Percentiles rank a stretch among this genome's conserved stretches.
These are phyloP conservation scores for Aspergillus incahuasiensis DNA, from an alignment of 495 filamentous ascomycete species.

Conservation along the genomic window DNA sequence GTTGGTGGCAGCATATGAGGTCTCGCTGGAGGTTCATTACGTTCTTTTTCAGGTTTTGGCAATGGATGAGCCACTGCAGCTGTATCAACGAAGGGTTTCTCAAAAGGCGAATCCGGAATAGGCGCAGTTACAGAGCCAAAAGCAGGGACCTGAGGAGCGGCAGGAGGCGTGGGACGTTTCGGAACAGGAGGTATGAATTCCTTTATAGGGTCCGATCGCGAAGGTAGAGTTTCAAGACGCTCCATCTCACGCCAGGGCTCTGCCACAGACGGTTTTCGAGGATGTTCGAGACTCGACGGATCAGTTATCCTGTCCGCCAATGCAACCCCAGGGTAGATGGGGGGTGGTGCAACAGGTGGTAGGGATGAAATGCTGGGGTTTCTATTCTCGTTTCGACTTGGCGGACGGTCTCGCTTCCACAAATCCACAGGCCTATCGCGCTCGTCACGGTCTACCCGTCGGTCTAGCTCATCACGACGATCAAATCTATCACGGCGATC, in stretches of 20 bases:
- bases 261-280: constrained; percentile 29
- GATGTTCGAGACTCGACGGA: constrained; percentile 35
- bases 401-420: constrained; percentile 48
- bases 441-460: constrained; percentile 44
- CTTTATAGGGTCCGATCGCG: constrained; percentile 37
- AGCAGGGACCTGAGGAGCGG: constrained; percentile 74
- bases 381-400: constrained; percentile 40
- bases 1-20: constrained; percentile 33
- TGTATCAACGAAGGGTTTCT: constrained; percentile 37
- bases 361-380: constrained; percentile 28
- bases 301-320: constrained; percentile 22
- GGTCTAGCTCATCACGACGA: constrained; percentile 43
- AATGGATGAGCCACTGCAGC: constrained; percentile 34
- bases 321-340: constrained; percentile 15
- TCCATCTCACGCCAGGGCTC: constrained; percentile 42
- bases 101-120: constrained; percentile 23
- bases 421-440: constrained; percentile 57
- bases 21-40: constrained; percentile 17
- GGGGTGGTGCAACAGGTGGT: constrained; percentile 13
- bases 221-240: constrained; percentile 31
- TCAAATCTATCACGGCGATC: constrained; percentile 44
- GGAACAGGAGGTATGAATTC: constrained; percentile 33
- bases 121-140: constrained; percentile 59
- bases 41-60: constrained; percentile 28
- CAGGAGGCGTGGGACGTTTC: constrained; percentile 62